These are phyloP conservation scores for Obelidium mucronatum DNA, from an alignment of 192 early-diverging fungal genomes.

Conservation along the genomic window DNA sequence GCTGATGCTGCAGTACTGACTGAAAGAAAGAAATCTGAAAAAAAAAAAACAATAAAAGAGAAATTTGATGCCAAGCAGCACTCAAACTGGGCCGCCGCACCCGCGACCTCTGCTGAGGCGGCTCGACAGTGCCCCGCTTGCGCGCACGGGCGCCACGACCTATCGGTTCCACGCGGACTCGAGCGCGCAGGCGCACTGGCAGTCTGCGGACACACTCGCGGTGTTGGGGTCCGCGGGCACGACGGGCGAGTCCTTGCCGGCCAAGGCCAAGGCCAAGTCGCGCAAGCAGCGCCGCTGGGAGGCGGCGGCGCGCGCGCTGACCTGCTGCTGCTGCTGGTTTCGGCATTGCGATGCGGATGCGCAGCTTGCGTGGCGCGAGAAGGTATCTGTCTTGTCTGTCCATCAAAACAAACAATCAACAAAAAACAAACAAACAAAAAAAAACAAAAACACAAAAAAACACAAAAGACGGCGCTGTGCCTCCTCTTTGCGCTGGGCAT, in stretches of 20 bases:
- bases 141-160: conserved; percentile 5
- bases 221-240: neutral
- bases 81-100: no score
- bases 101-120: neutral
- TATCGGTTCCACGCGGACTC: conserved; percentile 1
- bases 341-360: neutral
- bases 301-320: no score
- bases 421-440: no score
- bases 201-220: neutral
- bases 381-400: neutral
- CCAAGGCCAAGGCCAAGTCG: neutral
- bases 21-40: no score
- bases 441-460: neutral
- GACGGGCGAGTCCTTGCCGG: neutral
- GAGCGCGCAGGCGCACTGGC: neutral
- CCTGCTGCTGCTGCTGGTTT: neutral
- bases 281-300: neutral
- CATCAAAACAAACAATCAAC: no score
- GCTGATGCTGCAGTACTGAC: no score
- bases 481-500: neutral
- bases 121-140: neutral
- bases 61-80: no score
- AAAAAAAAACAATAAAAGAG: no score
- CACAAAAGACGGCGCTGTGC: neutral
- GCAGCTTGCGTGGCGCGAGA: conserved; percentile 16